Evolutionary conservation across 257 asterid genomes (phyloP), one percentile per base, ranked within the genome.

Genomic region (Henckelia pumila): DNA sequence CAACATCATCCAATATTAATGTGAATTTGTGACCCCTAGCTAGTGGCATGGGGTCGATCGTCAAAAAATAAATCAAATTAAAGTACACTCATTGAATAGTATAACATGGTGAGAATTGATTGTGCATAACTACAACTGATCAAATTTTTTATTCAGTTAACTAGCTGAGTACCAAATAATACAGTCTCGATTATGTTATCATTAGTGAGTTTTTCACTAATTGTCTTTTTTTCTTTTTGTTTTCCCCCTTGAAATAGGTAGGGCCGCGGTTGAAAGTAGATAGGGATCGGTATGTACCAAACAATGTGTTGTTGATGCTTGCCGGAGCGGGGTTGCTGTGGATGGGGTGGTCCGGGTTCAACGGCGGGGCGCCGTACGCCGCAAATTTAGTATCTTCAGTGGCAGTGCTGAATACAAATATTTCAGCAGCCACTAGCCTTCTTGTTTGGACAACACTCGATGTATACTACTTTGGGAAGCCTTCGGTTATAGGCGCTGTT

Each of bases 261-360:
- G 98, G 98, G 17, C 98, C 98, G 3, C 78, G 98, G 61, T 66
- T 83, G 86, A 89, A 87, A 74, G 80, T 82, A 4, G 98, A 92
- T 8, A 76, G 98, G 69, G 96, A 92, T 59, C 81, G 96, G 58
- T 92, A 87, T 58, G 95, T 92, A 29, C 98, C 98, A 3, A 92
- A 92, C 78, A 92, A 92, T 22, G 75, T 92, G 6, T 50, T 92
- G 78, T 74, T 91, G 26, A 89, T 86, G 94, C 90, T 92, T 19
- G 95, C 95, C 6, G 98, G 98, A 63, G 95, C 95, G 0, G 98
- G 98, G 63, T 70, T 91, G 57, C 74, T 91, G 44, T 91, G 98
- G 98, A 87, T 91, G 98, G 98, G 98, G 5, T 91, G 98, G 98
- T 82, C 96, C n/a, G 98, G 98, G 17, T 91, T 91, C 66, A 91